phyloP scores from a whole-genome alignment of 495 filamentous ascomycete genomes.

The Hapsidospora chrysogenum region DNA sequence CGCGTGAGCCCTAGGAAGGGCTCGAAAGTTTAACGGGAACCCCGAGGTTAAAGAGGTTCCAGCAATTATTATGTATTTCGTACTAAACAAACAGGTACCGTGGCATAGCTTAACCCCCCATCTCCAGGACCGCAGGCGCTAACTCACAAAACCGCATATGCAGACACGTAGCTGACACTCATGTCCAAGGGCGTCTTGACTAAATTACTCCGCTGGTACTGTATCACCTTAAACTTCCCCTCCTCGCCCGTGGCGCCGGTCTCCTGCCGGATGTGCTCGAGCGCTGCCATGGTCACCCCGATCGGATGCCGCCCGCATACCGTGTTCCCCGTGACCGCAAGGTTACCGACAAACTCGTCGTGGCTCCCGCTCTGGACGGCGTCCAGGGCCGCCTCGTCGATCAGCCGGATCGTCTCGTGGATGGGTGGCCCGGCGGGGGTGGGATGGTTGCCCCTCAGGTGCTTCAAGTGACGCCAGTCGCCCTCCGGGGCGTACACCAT shows the following conservation, averaged over 20 bases:
- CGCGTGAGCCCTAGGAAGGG: too few relatives aligned
- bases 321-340: constrained; percentile 69
- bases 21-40: too few relatives aligned
- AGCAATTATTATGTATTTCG: too few relatives aligned
- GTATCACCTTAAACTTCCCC: constrained; percentile 64
- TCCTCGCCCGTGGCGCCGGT: constrained; percentile 20
- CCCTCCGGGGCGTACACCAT: constrained; percentile 54
- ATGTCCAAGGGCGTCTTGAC: constrained; percentile 55
- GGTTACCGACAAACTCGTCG: constrained; percentile 44
- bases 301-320: constrained; percentile 95
- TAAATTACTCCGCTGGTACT: constrained; percentile 82
- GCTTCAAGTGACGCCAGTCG: constrained; percentile 8
- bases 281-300: constrained; percentile 76
- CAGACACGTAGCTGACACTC: constrained; percentile 88
- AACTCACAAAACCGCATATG: constrained; percentile 45
- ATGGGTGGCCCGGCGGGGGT: constrained; percentile 40
- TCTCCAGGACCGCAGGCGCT: too few relatives aligned
- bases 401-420: constrained; percentile 67
- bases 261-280: constrained; percentile 41
- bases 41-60: too few relatives aligned
- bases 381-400: constrained; percentile 71
- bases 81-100: too few relatives aligned
- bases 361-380: constrained; percentile 64
- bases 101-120: too few relatives aligned
- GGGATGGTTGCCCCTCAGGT: constrained; percentile 2